Evolutionary conservation across 2,329 filamentous ascomycete species (phyloP).

Genomic region (Scorias spongiosa): DNA sequence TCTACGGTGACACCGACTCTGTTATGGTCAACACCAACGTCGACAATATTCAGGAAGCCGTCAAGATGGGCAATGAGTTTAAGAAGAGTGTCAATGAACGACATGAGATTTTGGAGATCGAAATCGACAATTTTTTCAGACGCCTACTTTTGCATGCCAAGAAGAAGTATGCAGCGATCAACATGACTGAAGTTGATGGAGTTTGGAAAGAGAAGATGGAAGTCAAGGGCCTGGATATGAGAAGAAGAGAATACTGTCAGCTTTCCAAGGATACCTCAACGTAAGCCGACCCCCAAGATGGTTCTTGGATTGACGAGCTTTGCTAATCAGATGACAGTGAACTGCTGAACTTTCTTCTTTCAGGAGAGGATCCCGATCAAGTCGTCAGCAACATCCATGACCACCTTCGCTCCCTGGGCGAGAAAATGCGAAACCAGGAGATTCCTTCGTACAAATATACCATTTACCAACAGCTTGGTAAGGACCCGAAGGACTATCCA

Average conservation of each 20-base stretch:
- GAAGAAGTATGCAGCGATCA: slow-evolving; percentile 98
- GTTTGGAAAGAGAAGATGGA: slow-evolving; percentile 91
- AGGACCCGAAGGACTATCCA: slow-evolving; percentile 82
- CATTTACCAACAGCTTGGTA: slow-evolving; percentile 95
- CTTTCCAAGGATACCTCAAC: slow-evolving; percentile 88
- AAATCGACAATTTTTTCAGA: slow-evolving; percentile 94
- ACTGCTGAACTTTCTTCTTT: slow-evolving; percentile 86
- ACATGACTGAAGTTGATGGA: slow-evolving; percentile 65
- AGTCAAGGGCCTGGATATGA: slow-evolving; percentile 97
- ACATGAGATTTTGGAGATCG: slow-evolving; percentile 86
- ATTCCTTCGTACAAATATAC: slow-evolving; percentile 79
- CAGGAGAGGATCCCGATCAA: slow-evolving; percentile 78
- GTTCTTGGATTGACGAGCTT: background rate
- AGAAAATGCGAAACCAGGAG: slow-evolving; percentile 67
- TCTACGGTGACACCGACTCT: slow-evolving; percentile 97
- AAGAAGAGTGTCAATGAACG: slow-evolving; percentile 88
- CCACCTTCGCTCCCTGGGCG: slow-evolving; percentile 69
- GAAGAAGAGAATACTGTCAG: slow-evolving; percentile 87
- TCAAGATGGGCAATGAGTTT: slow-evolving; percentile 88
- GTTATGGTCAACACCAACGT: slow-evolving; percentile 99
- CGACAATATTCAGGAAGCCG: slow-evolving; percentile 76
- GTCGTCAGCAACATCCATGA: slow-evolving; percentile 86
- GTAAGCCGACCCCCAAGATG: slow-evolving; percentile 17
- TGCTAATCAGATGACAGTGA: slow-evolving; percentile 31
- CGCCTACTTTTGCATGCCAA: slow-evolving; percentile 89